Evolutionary conservation across 768 basidiomycete species (phyloP), one percentile per base, ranked within the genome.

Genomic region (Xerocomellus amylosporus): DNA sequence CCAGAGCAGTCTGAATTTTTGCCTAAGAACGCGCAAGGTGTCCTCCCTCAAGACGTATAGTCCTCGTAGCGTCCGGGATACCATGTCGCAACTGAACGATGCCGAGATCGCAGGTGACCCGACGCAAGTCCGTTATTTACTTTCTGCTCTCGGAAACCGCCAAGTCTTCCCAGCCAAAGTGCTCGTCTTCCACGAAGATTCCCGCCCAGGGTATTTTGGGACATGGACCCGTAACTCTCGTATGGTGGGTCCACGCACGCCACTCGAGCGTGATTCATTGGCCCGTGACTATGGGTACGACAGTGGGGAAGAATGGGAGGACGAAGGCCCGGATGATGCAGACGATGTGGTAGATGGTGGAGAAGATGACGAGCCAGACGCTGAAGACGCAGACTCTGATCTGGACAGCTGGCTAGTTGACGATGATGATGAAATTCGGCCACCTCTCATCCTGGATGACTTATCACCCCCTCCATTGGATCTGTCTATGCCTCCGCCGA

Each of bases 261-360:
- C 97, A 1, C 87, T 96, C 56, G 84, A 79, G 3, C 82, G 82
- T 59, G 97, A 99, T 63, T 76, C 82, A 12, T 74, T 87, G 1
- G 78, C 82, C 13, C 79, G 90, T 50, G 93, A 98, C 71, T 99
- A 98, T 68, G 81, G 82, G 5, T 92, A 95, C 65, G 95, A 99
- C 73, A 94, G 91, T 48, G 96, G 92, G 14, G 93, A 87, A 62
- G 97, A 98, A 62, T 98, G 97, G 97, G 92, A 93, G 58, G 90
- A 88, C 53, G 93, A 94, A 66, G 84, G 85, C 20, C 78, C 76
- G 13, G 82, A 79, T 4, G 91, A 86, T 22, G 90, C 84, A 12
- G 91, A 87, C 46, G 90, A 90, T 46, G 87, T 90, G 51, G 81
- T 87, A 8, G 76, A 76, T 39, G 74, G 73, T 34, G 77, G 64